These are phyloP conservation scores for Debaryomyces nepalensis DNA, from an alignment of 1,139 yeast species.

Conservation along the genomic window DNA sequence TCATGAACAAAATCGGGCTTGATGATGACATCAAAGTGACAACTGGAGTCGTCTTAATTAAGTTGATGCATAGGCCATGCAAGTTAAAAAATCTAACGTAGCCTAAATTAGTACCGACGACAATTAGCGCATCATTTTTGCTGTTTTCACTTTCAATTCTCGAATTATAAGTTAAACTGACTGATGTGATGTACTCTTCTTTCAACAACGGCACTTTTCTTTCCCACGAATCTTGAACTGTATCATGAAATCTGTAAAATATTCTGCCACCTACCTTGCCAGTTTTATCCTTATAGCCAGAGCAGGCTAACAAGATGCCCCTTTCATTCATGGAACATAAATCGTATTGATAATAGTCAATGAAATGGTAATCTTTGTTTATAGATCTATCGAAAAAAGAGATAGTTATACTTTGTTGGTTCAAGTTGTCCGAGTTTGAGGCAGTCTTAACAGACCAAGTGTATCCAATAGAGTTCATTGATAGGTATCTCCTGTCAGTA, in stretches of 20 bases:
- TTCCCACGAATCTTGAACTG: slow-evolving; percentile 52
- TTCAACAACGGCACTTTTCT: slow-evolving; percentile 40
- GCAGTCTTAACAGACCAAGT: slow-evolving; percentile 72
- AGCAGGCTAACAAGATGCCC: slow-evolving; percentile 67
- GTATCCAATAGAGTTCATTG: slow-evolving; percentile 82
- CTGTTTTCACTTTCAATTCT: slow-evolving; percentile 18
- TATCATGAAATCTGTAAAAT: slow-evolving; percentile 50
- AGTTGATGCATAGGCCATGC: slow-evolving; percentile 46
- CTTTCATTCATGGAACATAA: slow-evolving; percentile 71
- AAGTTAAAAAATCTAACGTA: slow-evolving; percentile 46
- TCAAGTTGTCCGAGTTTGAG: slow-evolving; percentile 18
- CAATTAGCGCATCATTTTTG: slow-evolving; percentile 37
- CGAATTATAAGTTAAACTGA: slow-evolving; percentile 37
- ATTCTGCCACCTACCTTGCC: slow-evolving; percentile 33
- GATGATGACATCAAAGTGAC: slow-evolving; percentile 43
- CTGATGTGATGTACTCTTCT: slow-evolving; percentile 42
- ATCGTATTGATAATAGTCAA: slow-evolving; percentile 72
- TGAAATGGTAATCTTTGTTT: slow-evolving; percentile 86
- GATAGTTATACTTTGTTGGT: slow-evolving; percentile 73
- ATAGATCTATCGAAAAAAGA: slow-evolving; percentile 81
- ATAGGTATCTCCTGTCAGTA: slow-evolving; percentile 67
- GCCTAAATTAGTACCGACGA: slow-evolving; percentile 49
- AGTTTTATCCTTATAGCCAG: slow-evolving; percentile 32
- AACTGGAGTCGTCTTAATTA: slow-evolving; percentile 45
- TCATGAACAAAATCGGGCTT: slow-evolving; percentile 35